Evolutionary conservation across 192 early-diverging fungal genomes (phyloP).

Genomic region (Coemansia sp.): DNA sequence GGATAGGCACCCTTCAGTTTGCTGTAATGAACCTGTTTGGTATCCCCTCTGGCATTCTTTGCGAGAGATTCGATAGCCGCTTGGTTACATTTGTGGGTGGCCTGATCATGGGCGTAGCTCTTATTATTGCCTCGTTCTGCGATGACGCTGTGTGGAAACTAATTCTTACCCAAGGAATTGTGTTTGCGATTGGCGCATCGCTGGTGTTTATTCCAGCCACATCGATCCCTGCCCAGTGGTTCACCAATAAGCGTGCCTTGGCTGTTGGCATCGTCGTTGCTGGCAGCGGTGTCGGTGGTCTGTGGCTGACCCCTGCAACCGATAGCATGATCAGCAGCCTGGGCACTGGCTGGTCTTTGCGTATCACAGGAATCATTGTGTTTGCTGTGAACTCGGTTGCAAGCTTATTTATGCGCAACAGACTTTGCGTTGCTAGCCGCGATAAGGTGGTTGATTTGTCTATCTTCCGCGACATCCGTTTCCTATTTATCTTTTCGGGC

Average conservation of each 20-base stretch:
- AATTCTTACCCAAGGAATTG: conserved; percentile 60
- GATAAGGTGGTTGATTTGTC: conserved; percentile 46
- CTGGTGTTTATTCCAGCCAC: conserved; percentile 56
- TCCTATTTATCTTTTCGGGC: conserved; percentile 41
- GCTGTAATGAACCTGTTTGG: conserved; percentile 50
- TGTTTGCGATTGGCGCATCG: conserved; percentile 58
- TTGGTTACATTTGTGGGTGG: conserved; percentile 50
- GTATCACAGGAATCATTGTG: conserved; percentile 46
- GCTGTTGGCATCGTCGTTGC: conserved; percentile 61
- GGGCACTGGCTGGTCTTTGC: conserved; percentile 55
- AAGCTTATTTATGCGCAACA: no score
- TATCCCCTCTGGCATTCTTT: conserved; percentile 47
- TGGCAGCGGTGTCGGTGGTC: conserved; percentile 59
- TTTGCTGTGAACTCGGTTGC: conserved; percentile 41
- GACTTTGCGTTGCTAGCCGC: conserved; percentile 10
- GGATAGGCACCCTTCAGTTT: conserved; percentile 54
- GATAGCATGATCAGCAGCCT: conserved; percentile 47
- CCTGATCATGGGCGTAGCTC: conserved; percentile 46
- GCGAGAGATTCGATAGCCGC: conserved; percentile 52
- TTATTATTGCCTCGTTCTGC: conserved; percentile 57
- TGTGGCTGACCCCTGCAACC: conserved; percentile 52
- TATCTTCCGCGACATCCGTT: conserved; percentile 41
- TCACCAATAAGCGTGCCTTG: conserved; percentile 51
- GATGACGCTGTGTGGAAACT: conserved; percentile 57
- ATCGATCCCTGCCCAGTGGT: conserved; percentile 63